Evolutionary conservation across 257 asterid species (phyloP).

Genomic region (Cordia subcordata): DNA sequence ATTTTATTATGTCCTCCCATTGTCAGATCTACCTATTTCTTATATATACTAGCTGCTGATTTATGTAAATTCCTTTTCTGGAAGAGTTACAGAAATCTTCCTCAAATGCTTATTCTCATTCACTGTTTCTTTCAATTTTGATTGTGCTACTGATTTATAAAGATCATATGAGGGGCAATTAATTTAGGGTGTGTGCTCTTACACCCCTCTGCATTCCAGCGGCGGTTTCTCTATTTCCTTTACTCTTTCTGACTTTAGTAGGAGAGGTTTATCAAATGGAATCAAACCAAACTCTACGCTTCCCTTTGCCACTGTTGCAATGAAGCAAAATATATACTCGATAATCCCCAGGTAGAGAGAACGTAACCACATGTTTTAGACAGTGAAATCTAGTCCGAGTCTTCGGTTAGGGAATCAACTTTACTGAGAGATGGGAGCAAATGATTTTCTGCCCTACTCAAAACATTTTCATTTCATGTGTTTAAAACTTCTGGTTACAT

Average conservation of each 20-base stretch:
- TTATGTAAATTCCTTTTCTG: too few species aligned
- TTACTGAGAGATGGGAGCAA: not conserved
- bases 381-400: not conserved
- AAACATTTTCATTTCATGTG: not conserved
- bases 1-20: not conserved
- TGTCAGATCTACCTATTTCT: not conserved
- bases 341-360: too few species aligned
- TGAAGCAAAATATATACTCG: too few species aligned
- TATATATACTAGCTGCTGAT: not conserved
- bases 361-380: not conserved
- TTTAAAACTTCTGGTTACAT: not conserved
- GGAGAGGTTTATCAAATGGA: not conserved
- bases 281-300: not conserved
- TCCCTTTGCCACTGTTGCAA: too few species aligned
- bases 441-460: not conserved
- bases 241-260: not conserved
- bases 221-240: not conserved
- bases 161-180: not conserved
- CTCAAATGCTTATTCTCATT: not conserved
- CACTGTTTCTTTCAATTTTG: not conserved
- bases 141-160: not conserved
- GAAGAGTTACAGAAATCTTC: too few species aligned
- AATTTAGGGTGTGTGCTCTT: not conserved
- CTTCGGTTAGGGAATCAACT: not conserved
- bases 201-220: not conserved